Evolutionary conservation across 768 basidiomycete species (phyloP).

Genomic region (Leccinum broughii): DNA sequence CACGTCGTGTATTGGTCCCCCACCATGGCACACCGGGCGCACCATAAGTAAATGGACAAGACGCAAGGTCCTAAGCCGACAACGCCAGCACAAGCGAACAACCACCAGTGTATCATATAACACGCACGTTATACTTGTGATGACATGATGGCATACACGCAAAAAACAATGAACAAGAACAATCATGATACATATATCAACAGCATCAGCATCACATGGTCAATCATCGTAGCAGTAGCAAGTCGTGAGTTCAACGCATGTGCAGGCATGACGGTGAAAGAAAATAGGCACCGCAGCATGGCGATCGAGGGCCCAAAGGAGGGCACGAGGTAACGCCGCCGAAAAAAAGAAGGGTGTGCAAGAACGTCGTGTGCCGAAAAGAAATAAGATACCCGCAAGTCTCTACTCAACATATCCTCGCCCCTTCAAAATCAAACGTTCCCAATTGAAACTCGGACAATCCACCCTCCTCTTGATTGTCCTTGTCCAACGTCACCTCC

Average conservation of each 20-base stretch:
- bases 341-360: conserved; percentile 1
- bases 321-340: conserved; percentile 5
- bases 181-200: too few species aligned
- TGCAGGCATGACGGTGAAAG: neutral
- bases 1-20: too few species aligned
- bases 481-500: conserved; percentile 13
- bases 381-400: neutral
- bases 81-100: too few species aligned
- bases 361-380: neutral
- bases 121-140: too few species aligned
- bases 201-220: conserved; percentile 10
- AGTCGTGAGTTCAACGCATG: neutral
- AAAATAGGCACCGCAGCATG: conserved; percentile 15
- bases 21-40: too few species aligned
- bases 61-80: too few species aligned
- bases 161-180: too few species aligned
- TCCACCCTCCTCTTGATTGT: conserved; percentile 14
- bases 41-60: too few species aligned
- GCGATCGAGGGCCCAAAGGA: neutral
- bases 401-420: conserved; percentile 9
- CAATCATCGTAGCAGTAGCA: neutral
- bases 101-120: too few species aligned
- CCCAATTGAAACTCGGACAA: conserved; percentile 17
- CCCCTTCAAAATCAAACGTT: conserved; percentile 24
- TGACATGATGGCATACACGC: too few species aligned